Percentiles rank a stretch among this genome's conserved stretches.
Evolutionary conservation across 1,284 basidiomycete genomes (phyloP).

Genomic region (Papiliotrema terrestris): DNA sequence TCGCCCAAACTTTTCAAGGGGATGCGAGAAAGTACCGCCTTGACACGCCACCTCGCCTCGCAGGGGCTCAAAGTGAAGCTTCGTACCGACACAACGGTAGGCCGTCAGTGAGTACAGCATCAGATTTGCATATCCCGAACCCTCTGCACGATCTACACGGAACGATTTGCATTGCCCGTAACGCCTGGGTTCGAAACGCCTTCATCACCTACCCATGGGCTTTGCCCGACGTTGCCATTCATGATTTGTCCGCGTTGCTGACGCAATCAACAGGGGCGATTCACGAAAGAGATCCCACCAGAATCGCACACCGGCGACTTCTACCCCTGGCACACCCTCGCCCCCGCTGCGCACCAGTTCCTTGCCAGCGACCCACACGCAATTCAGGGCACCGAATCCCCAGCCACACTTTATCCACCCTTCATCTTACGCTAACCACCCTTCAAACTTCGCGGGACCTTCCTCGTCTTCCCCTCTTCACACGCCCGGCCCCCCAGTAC

Average conservation of each 20-base stretch:
- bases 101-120: conserved; percentile 30
- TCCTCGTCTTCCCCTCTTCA: too few relatives aligned
- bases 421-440: too few relatives aligned
- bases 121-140: too few relatives aligned
- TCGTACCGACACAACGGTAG: conserved; percentile 39
- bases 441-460: too few relatives aligned
- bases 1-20: conserved; percentile 51
- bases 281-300: background rate
- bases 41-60: conserved; percentile 48
- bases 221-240: too few relatives aligned
- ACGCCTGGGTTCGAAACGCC: background rate
- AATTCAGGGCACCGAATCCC: too few relatives aligned
- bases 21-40: conserved; percentile 47
- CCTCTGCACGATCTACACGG: too few relatives aligned
- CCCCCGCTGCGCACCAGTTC: background rate
- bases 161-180: too few relatives aligned
- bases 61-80: conserved; percentile 51
- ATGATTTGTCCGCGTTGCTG: background rate
- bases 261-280: background rate
- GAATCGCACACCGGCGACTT: background rate
- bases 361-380: background rate
- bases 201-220: background rate
- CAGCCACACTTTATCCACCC: too few relatives aligned
- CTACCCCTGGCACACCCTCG: background rate
- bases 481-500: background rate